Evolutionary conservation across 768 basidiomycete species (phyloP).

Genomic region (Rhizopogon vinicolor): DNA sequence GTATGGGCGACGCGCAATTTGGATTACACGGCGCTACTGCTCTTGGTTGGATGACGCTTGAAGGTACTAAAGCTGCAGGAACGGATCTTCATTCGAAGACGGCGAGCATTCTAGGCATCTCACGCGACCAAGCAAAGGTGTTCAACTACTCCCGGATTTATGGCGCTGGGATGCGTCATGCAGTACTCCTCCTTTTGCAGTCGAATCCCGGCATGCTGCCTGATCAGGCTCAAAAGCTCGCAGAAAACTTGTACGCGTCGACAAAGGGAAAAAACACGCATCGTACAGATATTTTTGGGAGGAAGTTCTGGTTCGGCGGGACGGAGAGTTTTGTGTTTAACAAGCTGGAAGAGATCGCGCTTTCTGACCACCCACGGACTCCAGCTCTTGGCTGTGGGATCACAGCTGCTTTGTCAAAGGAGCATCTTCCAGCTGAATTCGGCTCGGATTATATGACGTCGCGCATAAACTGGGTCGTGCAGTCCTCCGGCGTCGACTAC

Average conservation of each 20-base stretch:
- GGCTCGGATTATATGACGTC: constrained; percentile 91
- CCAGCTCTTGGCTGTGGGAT: constrained; percentile 94
- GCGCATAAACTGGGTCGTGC: constrained; percentile 98
- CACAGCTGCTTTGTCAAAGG: constrained; percentile 88
- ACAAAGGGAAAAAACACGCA: constrained; percentile 93
- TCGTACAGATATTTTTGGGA: constrained; percentile 63
- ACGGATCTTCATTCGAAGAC: constrained; percentile 98
- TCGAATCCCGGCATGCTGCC: constrained; percentile 75
- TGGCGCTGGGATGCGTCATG: constrained; percentile 96
- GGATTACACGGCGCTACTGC: constrained; percentile 95
- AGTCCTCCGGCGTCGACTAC: constrained; percentile 97
- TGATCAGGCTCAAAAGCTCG: constrained; percentile 74
- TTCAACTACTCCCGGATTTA: constrained; percentile 99
- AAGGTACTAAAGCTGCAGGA: constrained; percentile 91
- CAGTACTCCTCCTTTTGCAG: constrained; percentile 81
- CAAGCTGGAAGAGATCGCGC: constrained; percentile 92
- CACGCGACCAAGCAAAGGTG: constrained; percentile 92
- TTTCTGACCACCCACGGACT: constrained; percentile 81
- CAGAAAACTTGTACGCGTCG: constrained; percentile 81
- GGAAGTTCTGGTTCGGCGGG: constrained; percentile 95
- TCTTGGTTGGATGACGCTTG: constrained; percentile 99
- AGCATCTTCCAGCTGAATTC: constrained; percentile 76
- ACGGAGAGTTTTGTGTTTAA: constrained; percentile 97
- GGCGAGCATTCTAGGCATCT: constrained; percentile 87
- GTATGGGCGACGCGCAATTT: constrained; percentile 98